phyloP scores from a whole-genome alignment of 768 basidiomycete genomes.

The Pleurotus tuoliensis region DNA sequence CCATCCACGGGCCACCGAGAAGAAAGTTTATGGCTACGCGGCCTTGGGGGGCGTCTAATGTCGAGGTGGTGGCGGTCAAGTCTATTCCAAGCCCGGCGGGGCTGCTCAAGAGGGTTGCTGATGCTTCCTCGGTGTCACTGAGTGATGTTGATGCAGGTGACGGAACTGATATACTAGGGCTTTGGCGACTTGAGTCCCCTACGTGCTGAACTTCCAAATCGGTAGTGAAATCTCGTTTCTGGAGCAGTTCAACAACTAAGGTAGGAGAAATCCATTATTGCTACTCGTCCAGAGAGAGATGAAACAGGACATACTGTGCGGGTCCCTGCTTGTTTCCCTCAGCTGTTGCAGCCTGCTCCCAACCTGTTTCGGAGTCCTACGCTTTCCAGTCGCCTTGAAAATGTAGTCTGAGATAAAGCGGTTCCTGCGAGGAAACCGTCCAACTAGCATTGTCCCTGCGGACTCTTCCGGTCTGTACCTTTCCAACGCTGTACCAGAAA shows the following conservation, averaged over 20 bases:
- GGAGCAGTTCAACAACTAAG: slow-evolving; percentile 21
- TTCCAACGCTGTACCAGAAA: slow-evolving; percentile 38
- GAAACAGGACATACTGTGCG: slow-evolving; percentile 42
- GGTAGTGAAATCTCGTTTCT: not conserved
- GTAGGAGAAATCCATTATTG: not conserved
- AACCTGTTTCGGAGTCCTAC: slow-evolving; percentile 64
- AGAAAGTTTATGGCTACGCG: not conserved
- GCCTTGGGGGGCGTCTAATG: not conserved
- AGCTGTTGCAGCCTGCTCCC: slow-evolving; percentile 68
- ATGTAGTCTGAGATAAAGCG: slow-evolving; percentile 65
- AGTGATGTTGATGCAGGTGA: not conserved
- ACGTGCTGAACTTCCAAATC: not conserved
- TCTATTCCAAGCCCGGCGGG: not conserved
- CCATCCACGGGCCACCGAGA: not conserved
- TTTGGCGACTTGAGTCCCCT: not conserved
- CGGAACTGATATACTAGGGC: not conserved
- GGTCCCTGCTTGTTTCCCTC: slow-evolving; percentile 56
- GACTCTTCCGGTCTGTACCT: slow-evolving; percentile 51
- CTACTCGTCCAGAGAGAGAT: not conserved
- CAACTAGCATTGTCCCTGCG: slow-evolving; percentile 48
- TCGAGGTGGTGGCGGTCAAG: not conserved
- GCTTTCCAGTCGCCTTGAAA: slow-evolving; percentile 47
- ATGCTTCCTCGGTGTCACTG: not conserved
- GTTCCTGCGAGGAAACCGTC: slow-evolving; percentile 65
- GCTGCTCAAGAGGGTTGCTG: not conserved